These are phyloP conservation scores for Crithidia brevicula DNA, from an alignment of 208 protist genomes.

Conservation along the genomic window DNA sequence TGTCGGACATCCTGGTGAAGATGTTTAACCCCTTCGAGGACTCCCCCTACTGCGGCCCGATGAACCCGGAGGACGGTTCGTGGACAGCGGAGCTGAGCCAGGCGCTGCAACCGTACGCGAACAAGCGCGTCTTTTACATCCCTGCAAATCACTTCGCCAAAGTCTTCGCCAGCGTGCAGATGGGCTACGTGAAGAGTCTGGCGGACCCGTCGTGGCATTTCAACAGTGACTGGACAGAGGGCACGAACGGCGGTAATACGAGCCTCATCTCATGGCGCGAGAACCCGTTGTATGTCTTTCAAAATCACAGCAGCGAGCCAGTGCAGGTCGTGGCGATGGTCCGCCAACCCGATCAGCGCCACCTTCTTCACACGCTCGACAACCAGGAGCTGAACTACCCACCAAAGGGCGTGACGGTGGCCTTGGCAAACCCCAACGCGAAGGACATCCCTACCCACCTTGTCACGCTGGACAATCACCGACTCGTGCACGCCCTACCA, in stretches of 20 bases:
- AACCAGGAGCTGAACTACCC: constrained; percentile 74
- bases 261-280: constrained; percentile 69
- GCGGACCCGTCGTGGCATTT: constrained; percentile 53
- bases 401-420: constrained; percentile 61
- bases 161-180: constrained; percentile 54
- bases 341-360: constrained; percentile 79
- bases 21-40: constrained; percentile 79
- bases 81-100: constrained; percentile 57
- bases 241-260: constrained; percentile 66
- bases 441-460: constrained; percentile 69
- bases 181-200: constrained; percentile 41
- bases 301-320: constrained; percentile 42
- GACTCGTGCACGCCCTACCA: constrained; percentile 56
- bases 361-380: constrained; percentile 61
- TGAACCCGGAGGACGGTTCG: constrained; percentile 48
- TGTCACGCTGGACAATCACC: constrained; percentile 84
- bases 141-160: constrained; percentile 55
- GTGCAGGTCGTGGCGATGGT: constrained; percentile 75
- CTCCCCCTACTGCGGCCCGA: constrained; percentile 62
- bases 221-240: constrained; percentile 77
- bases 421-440: constrained; percentile 38
- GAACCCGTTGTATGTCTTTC: constrained; percentile 71
- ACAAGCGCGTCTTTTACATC: constrained; percentile 62
- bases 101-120: constrained; percentile 41
- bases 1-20: constrained; percentile 65